A percentile compares a stretch with the other conserved stretches of the same genome.
Evolutionary conservation across 495 filamentous ascomycete species (phyloP).

Genomic region (Lepidopterella palustris): DNA sequence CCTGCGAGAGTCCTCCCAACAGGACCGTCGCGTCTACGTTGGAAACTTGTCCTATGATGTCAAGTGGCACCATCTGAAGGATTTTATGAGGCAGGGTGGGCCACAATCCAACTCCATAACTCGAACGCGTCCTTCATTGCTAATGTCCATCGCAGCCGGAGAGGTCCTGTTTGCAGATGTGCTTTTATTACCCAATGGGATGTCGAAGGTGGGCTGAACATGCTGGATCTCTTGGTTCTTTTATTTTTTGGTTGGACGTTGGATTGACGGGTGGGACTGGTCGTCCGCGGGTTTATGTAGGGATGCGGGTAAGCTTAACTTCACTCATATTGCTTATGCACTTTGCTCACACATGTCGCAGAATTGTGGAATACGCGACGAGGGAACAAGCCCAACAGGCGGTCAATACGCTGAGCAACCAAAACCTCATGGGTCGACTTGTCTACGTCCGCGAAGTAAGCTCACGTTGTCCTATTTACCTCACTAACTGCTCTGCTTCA

Average conservation of each 20-base stretch:
- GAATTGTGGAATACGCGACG: conserved; percentile 99
- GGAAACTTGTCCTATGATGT: conserved; percentile 99
- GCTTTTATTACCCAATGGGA: conserved; percentile 99
- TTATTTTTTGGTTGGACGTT: conserved; percentile 74
- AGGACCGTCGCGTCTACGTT: conserved; percentile 98
- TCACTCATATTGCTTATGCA: background rate
- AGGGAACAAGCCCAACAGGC: conserved; percentile 98
- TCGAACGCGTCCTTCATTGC: background rate
- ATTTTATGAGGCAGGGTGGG: conserved; percentile 99
- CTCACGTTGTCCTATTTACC: background rate
- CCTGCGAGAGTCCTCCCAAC: conserved; percentile 88
- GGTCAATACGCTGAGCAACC: conserved; percentile 96
- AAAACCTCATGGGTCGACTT: conserved; percentile 94
- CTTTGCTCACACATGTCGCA: conserved; percentile 38
- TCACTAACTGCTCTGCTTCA: background rate
- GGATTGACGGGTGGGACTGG: conserved; percentile 98
- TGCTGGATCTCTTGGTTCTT: conserved; percentile 70
- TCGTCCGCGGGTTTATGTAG: conserved; percentile 86
- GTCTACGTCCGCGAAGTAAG: conserved; percentile 97
- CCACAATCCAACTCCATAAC: conserved; percentile 17
- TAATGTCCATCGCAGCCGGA: conserved; percentile 60
- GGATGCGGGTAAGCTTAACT: conserved; percentile 87
- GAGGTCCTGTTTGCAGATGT: conserved; percentile 99
- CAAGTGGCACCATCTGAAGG: conserved; percentile 99
- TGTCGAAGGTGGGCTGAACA: conserved; percentile 99